Percentiles rank a stretch among this genome's conserved stretches.
Conservation (phyloP, 148 eudicot genomes). For the Rheum nobile region DNA sequence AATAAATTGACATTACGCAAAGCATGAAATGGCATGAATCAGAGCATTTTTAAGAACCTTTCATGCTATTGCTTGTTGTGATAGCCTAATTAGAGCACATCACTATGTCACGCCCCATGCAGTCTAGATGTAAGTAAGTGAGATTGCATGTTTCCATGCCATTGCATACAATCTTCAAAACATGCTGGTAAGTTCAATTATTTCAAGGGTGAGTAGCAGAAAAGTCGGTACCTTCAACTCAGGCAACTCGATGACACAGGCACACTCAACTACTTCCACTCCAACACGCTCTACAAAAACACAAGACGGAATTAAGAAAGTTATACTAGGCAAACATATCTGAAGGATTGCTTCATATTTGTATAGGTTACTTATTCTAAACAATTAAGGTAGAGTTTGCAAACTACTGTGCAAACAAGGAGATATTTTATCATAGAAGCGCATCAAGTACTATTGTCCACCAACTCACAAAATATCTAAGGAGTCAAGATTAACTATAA, state of each 20-base stretch:
- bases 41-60: background rate
- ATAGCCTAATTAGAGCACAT: background rate
- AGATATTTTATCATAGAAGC: background rate
- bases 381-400: background rate
- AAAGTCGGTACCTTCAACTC: conserved; percentile 65
- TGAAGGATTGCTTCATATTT: background rate
- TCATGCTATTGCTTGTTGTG: background rate
- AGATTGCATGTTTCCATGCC: background rate
- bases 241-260: conserved; percentile 81
- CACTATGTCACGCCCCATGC: background rate
- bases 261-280: conserved; percentile 73
- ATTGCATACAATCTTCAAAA: background rate
- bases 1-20: background rate
- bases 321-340: background rate
- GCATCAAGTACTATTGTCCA: background rate
- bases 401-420: background rate
- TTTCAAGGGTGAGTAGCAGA: background rate
- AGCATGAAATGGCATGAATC: background rate
- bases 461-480: conserved; percentile 4
- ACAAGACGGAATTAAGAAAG: background rate
- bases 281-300: conserved; percentile 67
- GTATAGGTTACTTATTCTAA: too few species aligned
- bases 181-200: background rate
- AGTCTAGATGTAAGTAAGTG: background rate
- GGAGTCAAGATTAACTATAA: background rate